Evolutionary conservation across 2,329 filamentous ascomycete species (phyloP), one percentile per base, ranked within the genome.

Genomic region (Aspergillus pseudoterreus): DNA sequence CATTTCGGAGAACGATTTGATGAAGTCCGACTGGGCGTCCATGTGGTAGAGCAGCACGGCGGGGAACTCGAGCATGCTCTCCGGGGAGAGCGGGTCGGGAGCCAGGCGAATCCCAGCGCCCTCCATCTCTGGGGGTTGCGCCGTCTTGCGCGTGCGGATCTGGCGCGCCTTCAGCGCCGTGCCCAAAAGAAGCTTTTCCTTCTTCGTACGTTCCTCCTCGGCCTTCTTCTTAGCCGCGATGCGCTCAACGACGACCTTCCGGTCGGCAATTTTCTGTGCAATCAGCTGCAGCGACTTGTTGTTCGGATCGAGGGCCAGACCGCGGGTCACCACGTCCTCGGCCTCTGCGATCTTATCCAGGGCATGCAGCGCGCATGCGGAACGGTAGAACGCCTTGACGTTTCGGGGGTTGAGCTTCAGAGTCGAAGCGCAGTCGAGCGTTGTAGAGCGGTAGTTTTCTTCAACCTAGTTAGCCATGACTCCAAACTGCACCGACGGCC

Each of bases 341-440:
- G 94, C 92, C 73, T 96, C 91, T 19, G 75, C 71, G 50, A 95
- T 76, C 64, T 90, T 90, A 68, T 88, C 86, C 14, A 96, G 82
- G 1, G 86, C 83, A 22, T 95, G 76, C 51, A 95, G 81, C 4
- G 94, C 92, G 53, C 80, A 79, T 2, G 88, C 83, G 50, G 88
- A 91, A 56, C 94, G 87, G 73, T 95, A 99, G 74, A 86, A 90
- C 1, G 94, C 92, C 75, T 99, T 99, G 64, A 95, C 71, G 69
- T 96, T 96, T 46, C 69, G 71, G 3, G 85, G 81, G 71, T 96
- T 95, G 52, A 96, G 77, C 36, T 84, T 82, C 54, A 99, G 79
- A 1, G 89, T 87, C 6, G 83, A 79, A 2, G 86, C 88, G 71
- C 92, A 94, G 77, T 97, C 94, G 44, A 87, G 80, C 64, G 87